A percentile compares a stretch with the other conserved stretches of the same genome.
Evolutionary conservation across 148 eudicot genomes (phyloP).

Genomic region (Mesembryanthemum crystallinum): DNA sequence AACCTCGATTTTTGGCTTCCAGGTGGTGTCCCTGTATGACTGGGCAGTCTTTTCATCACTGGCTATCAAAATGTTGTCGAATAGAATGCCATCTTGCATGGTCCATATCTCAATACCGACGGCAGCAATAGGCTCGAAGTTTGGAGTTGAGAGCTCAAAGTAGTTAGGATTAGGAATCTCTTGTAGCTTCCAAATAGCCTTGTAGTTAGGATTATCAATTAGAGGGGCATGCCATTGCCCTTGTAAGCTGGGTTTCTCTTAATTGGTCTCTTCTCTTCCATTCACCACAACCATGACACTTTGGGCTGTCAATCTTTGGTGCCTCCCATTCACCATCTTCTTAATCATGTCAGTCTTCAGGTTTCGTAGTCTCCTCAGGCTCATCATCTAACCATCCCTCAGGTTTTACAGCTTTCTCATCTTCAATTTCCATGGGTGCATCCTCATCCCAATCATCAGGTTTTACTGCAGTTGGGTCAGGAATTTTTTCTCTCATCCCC

Average conservation of each 20-base stretch:
- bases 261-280: slow-evolving; percentile 85
- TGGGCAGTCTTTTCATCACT: slow-evolving; percentile 72
- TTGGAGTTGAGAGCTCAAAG: slow-evolving; percentile 74
- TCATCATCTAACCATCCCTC: slow-evolving; percentile 99
- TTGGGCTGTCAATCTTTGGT: slow-evolving; percentile 86
- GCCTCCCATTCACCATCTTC: slow-evolving; percentile 99
- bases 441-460: slow-evolving; percentile 99
- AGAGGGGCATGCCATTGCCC: slow-evolving; percentile 87
- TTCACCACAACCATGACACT: slow-evolving; percentile 92
- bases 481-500: slow-evolving; percentile 89
- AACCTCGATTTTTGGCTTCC: slow-evolving; percentile 80
- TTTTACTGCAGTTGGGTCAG: slow-evolving; percentile 65
- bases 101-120: slow-evolving; percentile 98
- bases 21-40: slow-evolving; percentile 49
- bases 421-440: slow-evolving; percentile 91
- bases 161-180: slow-evolving; percentile 80
- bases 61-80: slow-evolving; percentile 83
- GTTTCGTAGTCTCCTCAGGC: slow-evolving; percentile 79
- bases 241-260: slow-evolving; percentile 86
- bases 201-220: slow-evolving; percentile 83
- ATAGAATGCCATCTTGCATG: slow-evolving; percentile 90
- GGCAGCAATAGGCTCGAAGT: slow-evolving; percentile 91
- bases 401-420: slow-evolving; percentile 87
- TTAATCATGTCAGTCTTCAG: slow-evolving; percentile 98
- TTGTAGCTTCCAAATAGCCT: slow-evolving; percentile 93